These are phyloP conservation scores for Boletus rubescentipes DNA, from an alignment of 768 basidiomycete genomes.

Conservation along the genomic window DNA sequence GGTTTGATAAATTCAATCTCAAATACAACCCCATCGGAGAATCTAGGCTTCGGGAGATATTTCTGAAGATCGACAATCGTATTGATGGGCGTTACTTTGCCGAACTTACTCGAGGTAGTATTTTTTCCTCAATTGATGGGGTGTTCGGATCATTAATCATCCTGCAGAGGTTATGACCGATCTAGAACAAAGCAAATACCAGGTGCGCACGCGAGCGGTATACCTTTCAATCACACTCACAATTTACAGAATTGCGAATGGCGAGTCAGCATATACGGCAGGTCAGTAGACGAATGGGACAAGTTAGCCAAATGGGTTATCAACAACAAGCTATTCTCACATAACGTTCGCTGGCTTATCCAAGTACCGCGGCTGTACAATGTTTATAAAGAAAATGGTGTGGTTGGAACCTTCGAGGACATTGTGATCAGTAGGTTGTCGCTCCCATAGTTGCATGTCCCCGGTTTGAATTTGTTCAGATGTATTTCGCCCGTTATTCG, in stretches of 20 bases:
- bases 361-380: conserved; percentile 95
- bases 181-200: conserved; percentile 97
- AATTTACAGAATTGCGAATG: conserved; percentile 83
- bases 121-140: neutral
- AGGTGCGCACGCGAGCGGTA: conserved; percentile 46
- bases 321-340: conserved; percentile 88
- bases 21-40: conserved; percentile 98
- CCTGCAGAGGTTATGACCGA: conserved; percentile 91
- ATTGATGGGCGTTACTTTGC: conserved; percentile 92
- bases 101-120: conserved; percentile 83
- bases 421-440: conserved; percentile 75
- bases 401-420: conserved; percentile 85
- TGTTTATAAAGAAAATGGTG: conserved; percentile 88
- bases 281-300: conserved; percentile 87
- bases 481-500: conserved; percentile 89
- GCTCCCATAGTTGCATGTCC: neutral
- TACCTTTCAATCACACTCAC: neutral
- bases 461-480: conserved; percentile 46
- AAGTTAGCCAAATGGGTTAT: conserved; percentile 97
- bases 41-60: conserved; percentile 92
- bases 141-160: neutral
- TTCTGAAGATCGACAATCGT: conserved; percentile 96
- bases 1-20: conserved; percentile 97
- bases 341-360: conserved; percentile 97
- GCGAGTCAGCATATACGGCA: conserved; percentile 94